Percentiles rank a stretch among this genome's conserved stretches.
These are phyloP conservation scores for Chaetomiaceae sp. DNA, from an alignment of 2,329 filamentous ascomycete species.

Conservation along the genomic window DNA sequence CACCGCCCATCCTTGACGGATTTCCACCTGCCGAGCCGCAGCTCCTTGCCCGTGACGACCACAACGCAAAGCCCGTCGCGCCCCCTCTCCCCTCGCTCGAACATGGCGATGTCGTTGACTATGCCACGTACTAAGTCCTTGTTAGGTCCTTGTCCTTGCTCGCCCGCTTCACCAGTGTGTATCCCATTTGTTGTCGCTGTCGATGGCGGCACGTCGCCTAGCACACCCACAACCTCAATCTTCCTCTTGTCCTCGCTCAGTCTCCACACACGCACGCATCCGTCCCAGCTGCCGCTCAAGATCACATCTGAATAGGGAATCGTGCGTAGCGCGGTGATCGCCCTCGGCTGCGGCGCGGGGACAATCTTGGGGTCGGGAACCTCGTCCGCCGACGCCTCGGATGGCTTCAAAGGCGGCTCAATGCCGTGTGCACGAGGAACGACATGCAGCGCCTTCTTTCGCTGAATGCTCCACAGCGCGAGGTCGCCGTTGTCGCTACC, in stretches of 20 bases:
- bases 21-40: conserved; percentile 80
- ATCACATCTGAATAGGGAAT: conserved; percentile 89
- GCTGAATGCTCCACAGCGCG: conserved; percentile 81
- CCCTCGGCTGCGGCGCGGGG: conserved; percentile 67
- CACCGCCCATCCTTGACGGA: conserved; percentile 63
- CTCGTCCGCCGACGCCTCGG: conserved; percentile 68
- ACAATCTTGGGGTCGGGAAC: conserved; percentile 57
- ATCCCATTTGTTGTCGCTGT: conserved; percentile 20
- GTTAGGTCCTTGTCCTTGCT: conserved; percentile 12
- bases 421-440: conserved; percentile 79
- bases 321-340: conserved; percentile 83
- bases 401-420: conserved; percentile 63
- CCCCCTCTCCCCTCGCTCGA: conserved; percentile 76
- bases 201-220: conserved; percentile 14
- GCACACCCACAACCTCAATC: conserved; percentile 65
- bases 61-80: conserved; percentile 76
- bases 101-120: conserved; percentile 82
- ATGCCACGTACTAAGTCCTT: conserved; percentile 59
- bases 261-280: conserved; percentile 78
- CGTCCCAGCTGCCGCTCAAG: conserved; percentile 92
- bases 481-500: conserved; percentile 88
- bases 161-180: background rate
- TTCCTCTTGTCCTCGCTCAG: conserved; percentile 77
- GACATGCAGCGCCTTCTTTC: conserved; percentile 89
- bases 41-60: conserved; percentile 81